These are phyloP conservation scores for Phytophthora cryptogea DNA, from an alignment of 352 stramenopile genomes.

Conservation along the genomic window DNA sequence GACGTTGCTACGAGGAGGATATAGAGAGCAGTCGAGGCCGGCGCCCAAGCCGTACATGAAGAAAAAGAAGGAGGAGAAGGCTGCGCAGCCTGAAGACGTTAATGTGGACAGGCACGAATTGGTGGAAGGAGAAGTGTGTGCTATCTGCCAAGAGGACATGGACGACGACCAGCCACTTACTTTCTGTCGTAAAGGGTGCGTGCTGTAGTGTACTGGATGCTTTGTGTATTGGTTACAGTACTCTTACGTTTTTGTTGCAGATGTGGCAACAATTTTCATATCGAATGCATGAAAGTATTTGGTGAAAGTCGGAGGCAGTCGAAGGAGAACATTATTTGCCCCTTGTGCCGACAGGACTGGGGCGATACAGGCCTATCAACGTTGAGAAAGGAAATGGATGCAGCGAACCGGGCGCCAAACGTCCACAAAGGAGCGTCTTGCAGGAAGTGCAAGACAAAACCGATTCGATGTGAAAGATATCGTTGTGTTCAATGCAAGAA, in stretches of 20 bases:
- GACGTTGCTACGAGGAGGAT: constrained; percentile 63
- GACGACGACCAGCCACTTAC: constrained; percentile 58
- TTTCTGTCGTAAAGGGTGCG: constrained; percentile 75
- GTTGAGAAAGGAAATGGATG: constrained; percentile 76
- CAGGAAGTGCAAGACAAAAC: constrained; percentile 77
- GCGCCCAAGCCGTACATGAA: constrained; percentile 50
- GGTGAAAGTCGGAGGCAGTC: constrained; percentile 78
- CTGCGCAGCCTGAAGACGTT: constrained; percentile 28
- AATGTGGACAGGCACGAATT: constrained; percentile 55
- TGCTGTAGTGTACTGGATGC: constrained; percentile 34
- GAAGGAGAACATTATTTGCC: constrained; percentile 87
- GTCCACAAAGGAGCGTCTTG: constrained; percentile 71
- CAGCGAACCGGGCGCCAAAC: constrained; percentile 71
- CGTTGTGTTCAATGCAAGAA: constrained; percentile 83
- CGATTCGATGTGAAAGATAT: constrained; percentile 80
- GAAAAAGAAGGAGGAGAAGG: constrained; percentile 31
- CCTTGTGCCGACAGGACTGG: constrained; percentile 83
- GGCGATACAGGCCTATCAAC: constrained; percentile 60
- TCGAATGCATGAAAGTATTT: constrained; percentile 79
- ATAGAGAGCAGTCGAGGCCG: constrained; percentile 44
- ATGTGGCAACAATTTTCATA: constrained; percentile 42
- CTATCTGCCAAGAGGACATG: constrained; percentile 89
- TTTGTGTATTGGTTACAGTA: background rate
- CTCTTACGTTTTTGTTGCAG: constrained; percentile 15
- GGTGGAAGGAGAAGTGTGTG: constrained; percentile 78